These are phyloP conservation scores for Casaregolazyma lundiana DNA, from an alignment of 1,139 yeast genomes.

Conservation along the genomic window DNA sequence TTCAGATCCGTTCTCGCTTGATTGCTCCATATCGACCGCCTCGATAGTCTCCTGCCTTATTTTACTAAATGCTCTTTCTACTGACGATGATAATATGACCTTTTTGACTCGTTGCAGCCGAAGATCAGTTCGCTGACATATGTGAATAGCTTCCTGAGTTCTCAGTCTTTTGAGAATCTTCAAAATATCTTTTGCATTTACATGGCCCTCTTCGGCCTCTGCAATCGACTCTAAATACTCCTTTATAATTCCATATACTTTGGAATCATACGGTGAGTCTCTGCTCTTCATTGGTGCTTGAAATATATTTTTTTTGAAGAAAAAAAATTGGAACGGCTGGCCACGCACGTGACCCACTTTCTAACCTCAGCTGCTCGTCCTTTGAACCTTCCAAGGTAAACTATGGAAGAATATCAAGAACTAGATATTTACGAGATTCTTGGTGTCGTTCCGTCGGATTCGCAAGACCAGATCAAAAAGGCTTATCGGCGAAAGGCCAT, in stretches of 20 bases:
- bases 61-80: constrained; percentile 48
- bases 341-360: neutral
- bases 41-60: constrained; percentile 35
- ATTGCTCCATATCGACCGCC: constrained; percentile 39
- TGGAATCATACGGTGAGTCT: constrained; percentile 8
- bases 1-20: constrained; percentile 40
- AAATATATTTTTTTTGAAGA: neutral
- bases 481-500: constrained; percentile 70
- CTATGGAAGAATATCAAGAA: constrained; percentile 22
- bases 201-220: constrained; percentile 1
- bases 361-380: neutral
- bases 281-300: constrained; percentile 6
- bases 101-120: constrained; percentile 61
- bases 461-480: constrained; percentile 57
- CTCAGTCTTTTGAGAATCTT: constrained; percentile 19
- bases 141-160: constrained; percentile 20
- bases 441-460: constrained; percentile 35
- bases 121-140: constrained; percentile 24
- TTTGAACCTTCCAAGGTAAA: constrained; percentile 1
- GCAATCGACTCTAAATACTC: constrained; percentile 4
- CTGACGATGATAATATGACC: constrained; percentile 50
- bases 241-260: constrained; percentile 6
- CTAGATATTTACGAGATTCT: constrained; percentile 66
- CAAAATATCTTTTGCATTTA: constrained; percentile 8
- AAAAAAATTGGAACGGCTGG: neutral